Evolutionary conservation across 2,329 filamentous ascomycete genomes (phyloP).

Genomic region (Penicillium crustosum): DNA sequence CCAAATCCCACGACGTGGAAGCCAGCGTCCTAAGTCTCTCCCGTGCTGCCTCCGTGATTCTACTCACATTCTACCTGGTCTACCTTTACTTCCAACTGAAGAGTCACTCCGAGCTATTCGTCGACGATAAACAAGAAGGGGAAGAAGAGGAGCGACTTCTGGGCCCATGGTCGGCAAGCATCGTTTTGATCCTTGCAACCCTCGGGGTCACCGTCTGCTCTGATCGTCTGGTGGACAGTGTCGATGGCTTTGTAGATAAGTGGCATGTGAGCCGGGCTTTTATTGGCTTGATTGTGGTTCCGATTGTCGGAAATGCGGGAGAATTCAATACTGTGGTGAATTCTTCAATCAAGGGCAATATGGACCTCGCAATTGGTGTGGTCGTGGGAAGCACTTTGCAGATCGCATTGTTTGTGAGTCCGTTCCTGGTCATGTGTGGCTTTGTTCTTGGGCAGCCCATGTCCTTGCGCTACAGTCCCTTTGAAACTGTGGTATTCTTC

Average conservation of each 20-base stretch:
- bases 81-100: conserved; percentile 57
- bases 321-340: conserved; percentile 58
- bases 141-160: conserved; percentile 15
- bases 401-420: conserved; percentile 58
- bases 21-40: conserved; percentile 39
- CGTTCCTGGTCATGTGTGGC: conserved; percentile 57
- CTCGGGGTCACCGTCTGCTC: conserved; percentile 22
- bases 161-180: conserved; percentile 15
- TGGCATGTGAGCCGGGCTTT: conserved; percentile 57
- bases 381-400: conserved; percentile 57
- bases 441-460: conserved; percentile 56
- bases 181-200: conserved; percentile 20
- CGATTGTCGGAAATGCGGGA: conserved; percentile 58
- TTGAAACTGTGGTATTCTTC: conserved; percentile 22
- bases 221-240: conserved; percentile 52
- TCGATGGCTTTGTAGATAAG: conserved; percentile 54
- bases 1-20: conserved; percentile 7
- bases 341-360: conserved; percentile 58
- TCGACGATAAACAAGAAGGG: conserved; percentile 13
- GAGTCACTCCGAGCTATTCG: conserved; percentile 21
- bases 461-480: conserved; percentile 29
- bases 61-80: conserved; percentile 54
- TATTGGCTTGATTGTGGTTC: conserved; percentile 57
- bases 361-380: conserved; percentile 58
- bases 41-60: conserved; percentile 54